Base-by-base conservation (phyloP, 2,329 filamentous ascomycete species). In the Colletotrichum noveboracense region DNA sequence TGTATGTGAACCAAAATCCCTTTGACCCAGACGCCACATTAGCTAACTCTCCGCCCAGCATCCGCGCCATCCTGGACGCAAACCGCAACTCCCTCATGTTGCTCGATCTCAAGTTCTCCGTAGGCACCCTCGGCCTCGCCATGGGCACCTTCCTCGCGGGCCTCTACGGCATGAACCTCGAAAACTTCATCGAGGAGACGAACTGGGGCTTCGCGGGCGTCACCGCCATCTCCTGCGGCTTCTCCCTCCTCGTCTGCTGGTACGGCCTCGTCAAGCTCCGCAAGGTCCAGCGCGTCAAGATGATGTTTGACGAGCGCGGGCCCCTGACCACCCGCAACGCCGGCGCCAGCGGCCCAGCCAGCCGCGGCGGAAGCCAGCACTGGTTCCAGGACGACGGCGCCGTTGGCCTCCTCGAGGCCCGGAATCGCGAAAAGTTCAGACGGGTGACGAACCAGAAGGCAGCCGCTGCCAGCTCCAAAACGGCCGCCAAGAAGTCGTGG, bases 141-240 rank as follows among this genome's bases (percentile, higher is more conserved):
- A 95, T 96, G 82, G 97, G 97, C 71, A 98, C 97, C 66, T 97
- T 98, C 82, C 91, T 98, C 80, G 97, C 97, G 10, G 96, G 96
- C n/a, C 92, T 99, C n/a, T 99, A 98, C 89, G 97, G 97, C 80
- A 98, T 98, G 96, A 99, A 99, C 87, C 88, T 99, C 78, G 97
- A 98, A 83, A 98, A 98, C 86, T 98, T 98, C 85, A 95, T 98
- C 80, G 97, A 99, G 87, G 96, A 98, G 83, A 96, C 94, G 2
- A 91, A 95, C 84, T 91, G 95, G 84, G 97, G 96, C 13, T 98
- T 99, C 83, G 90, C 89, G 62, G 91, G 91, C 70, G 93, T 99
- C 76, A 95, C 94, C 4, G 88, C 87, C 21, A 87, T 91, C 76
- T 97, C 95, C 73, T 90, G 93, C 72, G 80, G 93, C 72, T 93